Base-by-base conservation (phyloP, 2,329 filamentous ascomycete species). In the Macrophomina pseudophaseolina region DNA sequence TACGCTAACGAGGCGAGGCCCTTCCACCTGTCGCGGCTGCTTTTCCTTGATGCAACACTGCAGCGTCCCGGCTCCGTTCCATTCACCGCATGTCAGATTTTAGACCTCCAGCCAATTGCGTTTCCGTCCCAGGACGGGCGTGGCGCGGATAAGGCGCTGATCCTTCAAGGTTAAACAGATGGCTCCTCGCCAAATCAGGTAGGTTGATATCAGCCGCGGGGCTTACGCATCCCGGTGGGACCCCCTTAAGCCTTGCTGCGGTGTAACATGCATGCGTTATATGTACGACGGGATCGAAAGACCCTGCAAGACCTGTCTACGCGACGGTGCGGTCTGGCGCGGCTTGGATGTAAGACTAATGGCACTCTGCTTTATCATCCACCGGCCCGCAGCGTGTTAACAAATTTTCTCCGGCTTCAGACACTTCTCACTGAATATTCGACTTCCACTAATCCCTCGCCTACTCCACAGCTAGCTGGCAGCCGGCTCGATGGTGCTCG, bases 181-280 rank as follows among this genome's bases (percentile, higher is more conserved):
- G 30, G 12, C 58, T 28, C 58, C 5, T 46, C 58, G 28, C 32
- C 58, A 42, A 6, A 60, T 28, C 8, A 35, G 58, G 32, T 49
- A 60, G 56, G 56, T 60, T 60, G 28, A 60, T 60, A 60, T 46
- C 35, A 60, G 30, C 56, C 56, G 40, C 56, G 38, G 52, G 16
- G 54, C 38, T 23, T 59, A 32, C 12, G 18, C 30, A 14, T 30
- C 7, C 16, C 33, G 9, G 9, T 18, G n/a, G 30, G 4, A n/a
- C 11, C 46, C 11, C 12, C 30, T 11, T 12, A 7, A 12, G 14
- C 12, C 28, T 14, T 12, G 28, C 9, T 28, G 30, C 7, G 11
- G 42, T 44, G 40, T 42, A 35, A 52, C 42, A 30, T 28, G 18
- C 16, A 16, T 59, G 40, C 12, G n/a, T n/a, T 32, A 9, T 40